Evolutionary conservation across 768 basidiomycete species (phyloP).

Genomic region (Xerocomellus dryophilus): DNA sequence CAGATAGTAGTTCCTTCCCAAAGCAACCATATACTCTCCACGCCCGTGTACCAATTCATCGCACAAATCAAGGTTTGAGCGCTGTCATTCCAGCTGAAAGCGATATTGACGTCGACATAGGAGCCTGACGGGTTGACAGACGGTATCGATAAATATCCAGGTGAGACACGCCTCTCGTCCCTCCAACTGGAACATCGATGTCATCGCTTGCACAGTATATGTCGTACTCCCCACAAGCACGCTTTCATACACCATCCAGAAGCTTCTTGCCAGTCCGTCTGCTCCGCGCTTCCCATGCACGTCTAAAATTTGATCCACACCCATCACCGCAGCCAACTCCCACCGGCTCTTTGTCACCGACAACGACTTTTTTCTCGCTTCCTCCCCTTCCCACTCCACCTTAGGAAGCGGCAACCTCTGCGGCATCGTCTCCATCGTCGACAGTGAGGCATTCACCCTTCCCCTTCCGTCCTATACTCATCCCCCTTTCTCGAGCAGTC

Average conservation of each 20-base stretch:
- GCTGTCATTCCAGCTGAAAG: not conserved
- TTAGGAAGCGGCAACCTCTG: constrained; percentile 45
- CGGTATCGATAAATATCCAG: constrained; percentile 76
- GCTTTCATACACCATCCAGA: constrained; percentile 71
- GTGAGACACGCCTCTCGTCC: constrained; percentile 32
- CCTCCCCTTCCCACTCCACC: constrained; percentile 46
- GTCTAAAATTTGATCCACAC: constrained; percentile 4
- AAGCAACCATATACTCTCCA: constrained; percentile 72
- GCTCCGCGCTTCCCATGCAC: not conserved
- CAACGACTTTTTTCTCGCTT: constrained; percentile 46
- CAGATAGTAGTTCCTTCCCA: constrained; percentile 78
- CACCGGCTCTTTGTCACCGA: constrained; percentile 78
- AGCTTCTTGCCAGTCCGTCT: constrained; percentile 74
- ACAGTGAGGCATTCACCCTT: constrained; percentile 48
- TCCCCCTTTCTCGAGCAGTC: constrained; percentile 40
- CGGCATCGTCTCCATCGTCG: constrained; percentile 80
- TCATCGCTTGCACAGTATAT: constrained; percentile 49
- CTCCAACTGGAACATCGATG: not conserved
- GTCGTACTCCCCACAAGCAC: constrained; percentile 65
- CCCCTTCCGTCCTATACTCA: not conserved
- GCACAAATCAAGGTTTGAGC: constrained; percentile 62
- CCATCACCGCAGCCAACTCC: constrained; percentile 57
- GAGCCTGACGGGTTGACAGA: constrained; percentile 74
- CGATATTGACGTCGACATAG: constrained; percentile 33
- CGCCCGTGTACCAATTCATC: constrained; percentile 67